Percentiles rank a stretch among this genome's conserved stretches.
Evolutionary conservation across 2,329 filamentous ascomycete genomes (phyloP).

Genomic region (Thelonectria discophora): DNA sequence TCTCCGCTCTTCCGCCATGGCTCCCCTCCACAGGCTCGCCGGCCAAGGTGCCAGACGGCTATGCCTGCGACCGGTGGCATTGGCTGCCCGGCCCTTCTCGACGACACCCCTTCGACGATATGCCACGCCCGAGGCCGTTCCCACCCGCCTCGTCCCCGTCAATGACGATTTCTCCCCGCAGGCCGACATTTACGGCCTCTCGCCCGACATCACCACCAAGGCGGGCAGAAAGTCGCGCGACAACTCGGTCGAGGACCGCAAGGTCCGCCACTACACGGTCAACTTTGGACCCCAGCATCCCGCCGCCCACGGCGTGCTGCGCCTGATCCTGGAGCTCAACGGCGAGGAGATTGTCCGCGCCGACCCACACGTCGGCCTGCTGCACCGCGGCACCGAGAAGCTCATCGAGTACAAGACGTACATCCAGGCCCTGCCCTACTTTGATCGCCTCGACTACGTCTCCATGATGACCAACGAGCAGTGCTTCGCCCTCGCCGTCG

Average conservation of each 20-base stretch:
- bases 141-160: constrained; percentile 71
- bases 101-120: constrained; percentile 70
- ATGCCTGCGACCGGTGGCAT: constrained; percentile 59
- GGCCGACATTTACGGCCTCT: constrained; percentile 59
- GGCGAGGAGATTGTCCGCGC: constrained; percentile 97
- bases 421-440: constrained; percentile 96
- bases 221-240: constrained; percentile 57
- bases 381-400: constrained; percentile 98
- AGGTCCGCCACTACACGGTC: constrained; percentile 98
- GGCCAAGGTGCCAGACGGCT: constrained; percentile 75
- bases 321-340: constrained; percentile 95
- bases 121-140: constrained; percentile 61
- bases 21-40: constrained; percentile 77
- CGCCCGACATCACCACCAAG: constrained; percentile 50
- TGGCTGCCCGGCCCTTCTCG: constrained; percentile 69
- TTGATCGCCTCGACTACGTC: constrained; percentile 98
- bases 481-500: constrained; percentile 92
- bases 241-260: constrained; percentile 68
- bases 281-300: constrained; percentile 99
- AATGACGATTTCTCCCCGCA: constrained; percentile 70
- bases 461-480: constrained; percentile 99
- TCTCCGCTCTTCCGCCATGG: constrained; percentile 63
- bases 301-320: constrained; percentile 96
- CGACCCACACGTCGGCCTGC: constrained; percentile 94
- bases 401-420: constrained; percentile 99